phyloP scores from a whole-genome alignment of 2,329 filamentous ascomycete genomes.

The Aureobasidium sp. region DNA sequence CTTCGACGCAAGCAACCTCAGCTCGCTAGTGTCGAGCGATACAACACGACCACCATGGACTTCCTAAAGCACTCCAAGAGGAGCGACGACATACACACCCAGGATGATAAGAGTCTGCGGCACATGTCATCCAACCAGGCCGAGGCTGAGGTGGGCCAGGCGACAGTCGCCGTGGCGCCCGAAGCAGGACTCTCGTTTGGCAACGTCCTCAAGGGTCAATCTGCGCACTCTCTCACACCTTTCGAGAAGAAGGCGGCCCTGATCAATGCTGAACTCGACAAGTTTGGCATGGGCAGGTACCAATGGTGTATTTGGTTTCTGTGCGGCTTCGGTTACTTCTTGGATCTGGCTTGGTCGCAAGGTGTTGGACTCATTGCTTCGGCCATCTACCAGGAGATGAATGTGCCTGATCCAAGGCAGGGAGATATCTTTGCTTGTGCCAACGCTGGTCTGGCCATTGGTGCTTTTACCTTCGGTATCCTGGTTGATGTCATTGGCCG shows the following conservation, averaged over 20 bases:
- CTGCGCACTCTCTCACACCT: not conserved
- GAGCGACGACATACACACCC: not conserved
- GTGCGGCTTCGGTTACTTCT: constrained; percentile 49
- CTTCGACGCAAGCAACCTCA: not conserved
- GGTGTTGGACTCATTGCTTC: constrained; percentile 50
- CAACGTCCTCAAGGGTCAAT: constrained; percentile 7
- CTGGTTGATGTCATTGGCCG: constrained; percentile 49
- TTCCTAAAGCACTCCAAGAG: not conserved
- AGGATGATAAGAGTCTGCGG: constrained; percentile 1
- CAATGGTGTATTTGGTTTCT: constrained; percentile 37
- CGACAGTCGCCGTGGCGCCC: not conserved
- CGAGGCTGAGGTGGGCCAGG: not conserved
- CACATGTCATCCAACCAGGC: not conserved
- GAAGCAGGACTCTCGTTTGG: constrained; percentile 6
- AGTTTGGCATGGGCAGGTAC: constrained; percentile 47
- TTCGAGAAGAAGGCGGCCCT: constrained; percentile 40
- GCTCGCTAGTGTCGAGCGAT: constrained; percentile 18
- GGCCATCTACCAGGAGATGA: constrained; percentile 51
- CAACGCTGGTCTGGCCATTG: constrained; percentile 48
- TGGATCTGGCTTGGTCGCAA: constrained; percentile 54
- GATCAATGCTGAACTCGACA: constrained; percentile 44
- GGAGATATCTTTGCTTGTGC: constrained; percentile 51
- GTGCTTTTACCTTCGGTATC: constrained; percentile 51
- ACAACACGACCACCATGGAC: constrained; percentile 9
- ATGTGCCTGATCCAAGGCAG: constrained; percentile 33